Evolutionary conservation across 495 filamentous ascomycete species (phyloP), one percentile per base, ranked within the genome.

Genomic region (Talaromyces liani): DNA sequence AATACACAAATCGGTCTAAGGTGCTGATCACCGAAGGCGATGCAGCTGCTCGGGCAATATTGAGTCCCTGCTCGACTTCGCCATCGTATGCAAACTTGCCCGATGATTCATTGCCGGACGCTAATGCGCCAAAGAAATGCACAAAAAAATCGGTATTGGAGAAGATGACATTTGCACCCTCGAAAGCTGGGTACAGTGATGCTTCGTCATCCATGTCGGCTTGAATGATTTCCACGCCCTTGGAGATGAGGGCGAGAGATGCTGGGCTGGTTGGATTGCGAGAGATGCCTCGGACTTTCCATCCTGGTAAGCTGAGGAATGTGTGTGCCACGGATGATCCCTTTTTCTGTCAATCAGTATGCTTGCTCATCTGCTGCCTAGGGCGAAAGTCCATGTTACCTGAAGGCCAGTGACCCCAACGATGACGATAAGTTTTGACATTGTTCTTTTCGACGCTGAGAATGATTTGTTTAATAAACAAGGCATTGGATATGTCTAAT

Each of bases 131-230:
- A 0, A 59, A 64, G 24, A 71, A 73, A 0, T 67, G 65, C 3
- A 7, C 45, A 3, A 49, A 82, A 71, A 82, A 86, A 56, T 86
- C 80, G 0, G 83, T 86, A 56, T 79, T 76, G 60, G 73, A 70
- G 66, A 84, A 87, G 68, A 86, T 80, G 29, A 72, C 79, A 51
- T 74, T 70, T 3, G 78, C 79, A 24, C 77, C 79, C 7, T 67
- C 45, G 65, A 87, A 81, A 16, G 81, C 84, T 10, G 49, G 27
- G 3, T 66, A 66, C 1, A 87, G 74, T 2, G 77, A 77, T 2
- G 64, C 63, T 27, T 73, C 61, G 41, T 82, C 75, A 59, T 80
- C 65, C 9, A 80, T 57, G 62, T 85, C 77, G n/a, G 66, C 83
- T n/a, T 67, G 29, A 31, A 85, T 75, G 6, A 85, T 64, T 31